Evolutionary conservation across 2,329 filamentous ascomycete species (phyloP).

Genomic region (Cercospora zeina): DNA sequence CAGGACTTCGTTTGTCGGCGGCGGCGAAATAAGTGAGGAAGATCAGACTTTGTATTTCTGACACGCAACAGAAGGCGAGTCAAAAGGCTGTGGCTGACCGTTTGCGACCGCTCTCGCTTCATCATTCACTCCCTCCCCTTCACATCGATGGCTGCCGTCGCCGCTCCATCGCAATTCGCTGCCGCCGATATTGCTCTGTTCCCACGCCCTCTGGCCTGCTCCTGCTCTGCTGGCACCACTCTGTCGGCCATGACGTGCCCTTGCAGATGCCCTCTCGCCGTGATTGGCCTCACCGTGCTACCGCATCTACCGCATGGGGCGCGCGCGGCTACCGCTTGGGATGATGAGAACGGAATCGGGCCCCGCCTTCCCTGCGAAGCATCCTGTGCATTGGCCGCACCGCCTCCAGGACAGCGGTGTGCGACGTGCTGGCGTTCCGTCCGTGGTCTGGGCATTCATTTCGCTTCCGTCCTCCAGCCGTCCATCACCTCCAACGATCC

Average conservation of each 20-base stretch:
- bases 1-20: neutral
- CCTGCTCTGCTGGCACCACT: neutral
- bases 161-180: neutral
- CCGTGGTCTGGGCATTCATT: neutral
- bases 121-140: slow-evolving; percentile 1
- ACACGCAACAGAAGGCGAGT: neutral
- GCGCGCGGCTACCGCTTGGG: neutral
- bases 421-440: neutral
- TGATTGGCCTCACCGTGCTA: neutral
- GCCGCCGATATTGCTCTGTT: neutral
- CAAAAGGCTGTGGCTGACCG: neutral
- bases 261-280: neutral
- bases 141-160: neutral
- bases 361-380: neutral
- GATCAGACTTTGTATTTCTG: neutral
- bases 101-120: slow-evolving; percentile 1
- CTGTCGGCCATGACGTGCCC: neutral
- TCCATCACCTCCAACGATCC: neutral
- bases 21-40: neutral
- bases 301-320: neutral
- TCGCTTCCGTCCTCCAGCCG: neutral
- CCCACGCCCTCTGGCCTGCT: neutral
- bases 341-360: neutral
- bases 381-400: neutral
- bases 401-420: slow-evolving; percentile 2